Evolutionary conservation across 306 rosid genomes (phyloP).

Genomic region (Medicago ruthenica): DNA sequence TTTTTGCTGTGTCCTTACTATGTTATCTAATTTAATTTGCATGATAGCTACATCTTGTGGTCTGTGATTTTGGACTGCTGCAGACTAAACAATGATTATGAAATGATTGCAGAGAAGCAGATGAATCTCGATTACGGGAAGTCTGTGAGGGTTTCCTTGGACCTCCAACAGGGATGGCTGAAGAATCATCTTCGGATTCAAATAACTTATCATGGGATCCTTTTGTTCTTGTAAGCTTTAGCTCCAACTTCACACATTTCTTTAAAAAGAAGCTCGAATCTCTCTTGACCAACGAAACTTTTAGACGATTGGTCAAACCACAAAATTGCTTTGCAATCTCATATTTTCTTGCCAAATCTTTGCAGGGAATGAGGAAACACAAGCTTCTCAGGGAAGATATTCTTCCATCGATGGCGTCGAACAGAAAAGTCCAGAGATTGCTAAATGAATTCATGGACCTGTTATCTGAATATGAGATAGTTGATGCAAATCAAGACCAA

Average conservation of each 20-base stretch:
- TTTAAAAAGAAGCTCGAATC: slow-evolving; percentile 25
- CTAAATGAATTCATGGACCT: slow-evolving; percentile 96
- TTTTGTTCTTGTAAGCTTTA: slow-evolving; percentile 76
- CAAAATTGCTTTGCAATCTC: slow-evolving; percentile 26
- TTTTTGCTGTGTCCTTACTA: no score
- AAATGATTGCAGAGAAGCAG: slow-evolving; percentile 86
- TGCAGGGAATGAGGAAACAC: slow-evolving; percentile 94
- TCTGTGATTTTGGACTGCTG: slow-evolving; percentile 28
- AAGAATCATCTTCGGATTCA: slow-evolving; percentile 56
- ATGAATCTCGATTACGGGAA: slow-evolving; percentile 92
- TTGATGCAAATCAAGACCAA: slow-evolving; percentile 51
- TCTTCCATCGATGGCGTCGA: slow-evolving; percentile 97
- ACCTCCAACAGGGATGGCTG: slow-evolving; percentile 97
- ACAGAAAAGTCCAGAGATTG: slow-evolving; percentile 93
- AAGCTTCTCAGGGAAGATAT: slow-evolving; percentile 90
- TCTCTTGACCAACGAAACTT: neutral
- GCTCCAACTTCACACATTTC: neutral
- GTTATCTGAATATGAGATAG: slow-evolving; percentile 71
- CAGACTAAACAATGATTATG: slow-evolving; percentile 37
- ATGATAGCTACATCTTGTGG: neutral
- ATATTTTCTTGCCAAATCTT: slow-evolving; percentile 27
- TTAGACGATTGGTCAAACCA: slow-evolving; percentile 1
- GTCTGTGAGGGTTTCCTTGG: slow-evolving; percentile 97
- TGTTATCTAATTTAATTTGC: no score
- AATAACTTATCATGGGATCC: slow-evolving; percentile 91